phyloP scores from a whole-genome alignment of 345 rosid genomes.

The Theobroma cacao region DNA sequence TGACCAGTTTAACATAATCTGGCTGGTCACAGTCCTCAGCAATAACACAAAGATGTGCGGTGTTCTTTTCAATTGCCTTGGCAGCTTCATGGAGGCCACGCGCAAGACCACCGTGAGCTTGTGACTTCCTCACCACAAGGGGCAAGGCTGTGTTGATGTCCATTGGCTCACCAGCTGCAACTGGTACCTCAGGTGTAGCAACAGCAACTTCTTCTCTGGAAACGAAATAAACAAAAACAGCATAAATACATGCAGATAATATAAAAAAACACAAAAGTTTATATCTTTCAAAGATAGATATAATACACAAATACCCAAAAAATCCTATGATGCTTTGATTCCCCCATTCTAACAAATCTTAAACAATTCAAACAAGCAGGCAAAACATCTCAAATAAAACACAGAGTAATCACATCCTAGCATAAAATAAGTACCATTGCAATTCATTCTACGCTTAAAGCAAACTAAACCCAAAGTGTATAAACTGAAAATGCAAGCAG shows the following conservation, averaged over 20 bases:
- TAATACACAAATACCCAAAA: not conserved
- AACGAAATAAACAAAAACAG: not conserved
- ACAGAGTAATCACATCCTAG: not conserved
- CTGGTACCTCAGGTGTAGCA: constrained; percentile 40
- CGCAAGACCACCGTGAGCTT: constrained; percentile 64
- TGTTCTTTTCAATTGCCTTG: constrained; percentile 73
- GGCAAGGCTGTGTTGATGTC: constrained; percentile 74
- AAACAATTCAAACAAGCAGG: not conserved
- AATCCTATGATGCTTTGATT: not conserved
- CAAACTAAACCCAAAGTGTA: not conserved
- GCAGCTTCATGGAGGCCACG: constrained; percentile 72
- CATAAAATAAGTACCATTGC: not conserved
- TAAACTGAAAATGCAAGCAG: not conserved
- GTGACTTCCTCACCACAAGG: constrained; percentile 58
- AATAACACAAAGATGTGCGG: constrained; percentile 64
- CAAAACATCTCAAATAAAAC: not conserved
- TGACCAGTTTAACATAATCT: constrained; percentile 65
- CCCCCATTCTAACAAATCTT: not conserved
- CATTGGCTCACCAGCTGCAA: constrained; percentile 52
- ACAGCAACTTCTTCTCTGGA: constrained; percentile 63
- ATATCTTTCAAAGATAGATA: not conserved
- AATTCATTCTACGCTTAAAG: not conserved
- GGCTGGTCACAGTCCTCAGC: constrained; percentile 85
- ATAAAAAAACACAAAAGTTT: not conserved
- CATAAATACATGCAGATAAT: not conserved